Percentiles rank a stretch among this genome's conserved stretches.
These are phyloP conservation scores for Chlamydomonas sp. DNA, from an alignment of 139 green algal genomes.

Conservation along the genomic window DNA sequence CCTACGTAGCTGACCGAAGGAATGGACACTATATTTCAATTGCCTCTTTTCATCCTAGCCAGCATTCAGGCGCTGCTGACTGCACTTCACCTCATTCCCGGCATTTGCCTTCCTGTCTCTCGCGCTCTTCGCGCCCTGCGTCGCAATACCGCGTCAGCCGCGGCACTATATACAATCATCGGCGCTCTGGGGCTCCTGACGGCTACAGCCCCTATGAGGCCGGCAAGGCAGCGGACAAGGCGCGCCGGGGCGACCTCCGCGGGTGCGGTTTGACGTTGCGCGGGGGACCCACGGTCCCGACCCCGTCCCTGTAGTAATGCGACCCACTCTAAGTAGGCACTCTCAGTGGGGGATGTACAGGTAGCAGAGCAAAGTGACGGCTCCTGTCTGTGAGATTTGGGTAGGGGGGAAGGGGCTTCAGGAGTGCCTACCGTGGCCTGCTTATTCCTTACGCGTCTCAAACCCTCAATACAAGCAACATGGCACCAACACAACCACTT, in stretches of 20 bases:
- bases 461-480: too few species aligned
- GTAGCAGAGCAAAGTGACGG: too few species aligned
- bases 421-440: too few species aligned
- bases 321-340: too few species aligned
- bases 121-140: background rate
- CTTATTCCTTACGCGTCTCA: too few species aligned
- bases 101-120: slow-evolving; percentile 2
- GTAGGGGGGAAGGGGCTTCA: too few species aligned
- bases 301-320: too few species aligned
- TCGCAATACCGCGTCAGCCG: background rate
- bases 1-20: too few species aligned
- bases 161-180: background rate
- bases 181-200: background rate
- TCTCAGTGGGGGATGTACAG: too few species aligned
- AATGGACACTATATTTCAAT: slow-evolving; percentile 53
- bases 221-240: slow-evolving; percentile 6
- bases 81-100: slow-evolving; percentile 7
- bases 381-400: too few species aligned
- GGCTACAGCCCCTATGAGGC: background rate
- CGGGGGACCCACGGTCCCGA: too few species aligned
- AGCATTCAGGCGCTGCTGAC: slow-evolving; percentile 24
- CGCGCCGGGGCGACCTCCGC: background rate
- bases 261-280: background rate
- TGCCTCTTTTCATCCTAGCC: slow-evolving; percentile 36
- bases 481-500: too few species aligned